phyloP scores from a whole-genome alignment of 108 stramenopile genomes.

The Aurantiochytrium sp. region DNA sequence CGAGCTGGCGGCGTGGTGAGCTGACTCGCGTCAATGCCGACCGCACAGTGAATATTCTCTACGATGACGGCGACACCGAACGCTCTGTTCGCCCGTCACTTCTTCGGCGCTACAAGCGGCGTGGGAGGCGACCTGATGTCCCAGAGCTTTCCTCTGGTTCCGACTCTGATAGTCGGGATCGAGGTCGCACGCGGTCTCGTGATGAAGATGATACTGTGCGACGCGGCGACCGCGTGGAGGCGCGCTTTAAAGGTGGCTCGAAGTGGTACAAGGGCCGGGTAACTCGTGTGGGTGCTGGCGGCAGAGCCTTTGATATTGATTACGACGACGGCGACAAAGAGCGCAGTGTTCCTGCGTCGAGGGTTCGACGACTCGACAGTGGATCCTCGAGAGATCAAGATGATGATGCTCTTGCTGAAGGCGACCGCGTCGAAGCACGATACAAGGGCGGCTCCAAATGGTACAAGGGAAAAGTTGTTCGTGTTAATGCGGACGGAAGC shows the following conservation, averaged over 20 bases:
- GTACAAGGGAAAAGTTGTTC: slow-evolving; percentile 36
- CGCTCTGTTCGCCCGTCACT: background rate
- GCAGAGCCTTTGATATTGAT: background rate
- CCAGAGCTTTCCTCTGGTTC: background rate
- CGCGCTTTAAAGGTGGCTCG: background rate
- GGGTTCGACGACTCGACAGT: background rate
- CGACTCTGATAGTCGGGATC: background rate
- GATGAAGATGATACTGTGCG: background rate
- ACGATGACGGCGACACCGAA: slow-evolving; percentile 29
- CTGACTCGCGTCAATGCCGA: background rate
- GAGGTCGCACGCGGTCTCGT: background rate
- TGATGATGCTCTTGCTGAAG: background rate
- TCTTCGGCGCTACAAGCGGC: background rate
- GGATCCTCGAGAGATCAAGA: background rate
- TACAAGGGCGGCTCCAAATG: slow-evolving; percentile 35
- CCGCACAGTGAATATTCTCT: slow-evolving; percentile 16
- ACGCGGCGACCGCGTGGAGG: slow-evolving; percentile 7
- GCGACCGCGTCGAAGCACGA: slow-evolving; percentile 46
- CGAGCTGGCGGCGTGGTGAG: background rate
- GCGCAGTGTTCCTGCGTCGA: background rate
- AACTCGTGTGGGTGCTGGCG: background rate
- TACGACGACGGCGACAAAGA: slow-evolving; percentile 29
- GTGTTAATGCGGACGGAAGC: background rate
- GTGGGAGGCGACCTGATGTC: background rate
- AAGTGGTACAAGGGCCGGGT: slow-evolving; percentile 24